A percentile compares a stretch with the other conserved stretches of the same genome.
These are phyloP conservation scores for Amaranthus tricolor DNA, from an alignment of 179 eudicot species.

Conservation along the genomic window DNA sequence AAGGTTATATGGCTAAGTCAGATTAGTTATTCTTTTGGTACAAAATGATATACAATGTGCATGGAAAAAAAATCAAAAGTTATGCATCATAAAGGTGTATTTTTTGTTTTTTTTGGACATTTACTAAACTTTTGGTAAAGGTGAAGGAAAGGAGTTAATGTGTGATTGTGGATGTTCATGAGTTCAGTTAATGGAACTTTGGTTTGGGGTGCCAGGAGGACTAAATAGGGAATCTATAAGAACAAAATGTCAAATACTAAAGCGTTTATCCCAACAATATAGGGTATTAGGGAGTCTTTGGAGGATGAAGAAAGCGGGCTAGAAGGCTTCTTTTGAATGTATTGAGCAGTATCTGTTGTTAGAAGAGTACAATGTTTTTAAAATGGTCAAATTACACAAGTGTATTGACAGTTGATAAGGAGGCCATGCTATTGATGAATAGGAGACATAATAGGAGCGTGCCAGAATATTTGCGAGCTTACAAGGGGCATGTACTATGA, in stretches of 20 bases:
- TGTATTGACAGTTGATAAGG: neutral
- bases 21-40: neutral
- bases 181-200: too few species aligned
- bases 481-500: neutral
- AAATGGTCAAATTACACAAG: neutral
- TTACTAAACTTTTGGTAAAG: neutral
- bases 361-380: neutral
- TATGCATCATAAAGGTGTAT: neutral
- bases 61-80: neutral
- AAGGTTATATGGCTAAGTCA: neutral
- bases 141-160: too few species aligned
- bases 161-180: too few species aligned
- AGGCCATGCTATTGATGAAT: neutral
- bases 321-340: neutral
- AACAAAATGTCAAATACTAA: neutral
- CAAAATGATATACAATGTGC: neutral
- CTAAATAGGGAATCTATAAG: neutral
- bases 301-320: too few species aligned
- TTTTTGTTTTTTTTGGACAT: neutral
- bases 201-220: too few species aligned
- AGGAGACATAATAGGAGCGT: neutral
- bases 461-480: neutral
- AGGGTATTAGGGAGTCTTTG: too few species aligned
- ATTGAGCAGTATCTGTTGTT: neutral
- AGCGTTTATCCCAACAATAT: too few species aligned